Base-by-base conservation (phyloP, 805 yeast genomes). In the Sugiyamaella americana region DNA sequence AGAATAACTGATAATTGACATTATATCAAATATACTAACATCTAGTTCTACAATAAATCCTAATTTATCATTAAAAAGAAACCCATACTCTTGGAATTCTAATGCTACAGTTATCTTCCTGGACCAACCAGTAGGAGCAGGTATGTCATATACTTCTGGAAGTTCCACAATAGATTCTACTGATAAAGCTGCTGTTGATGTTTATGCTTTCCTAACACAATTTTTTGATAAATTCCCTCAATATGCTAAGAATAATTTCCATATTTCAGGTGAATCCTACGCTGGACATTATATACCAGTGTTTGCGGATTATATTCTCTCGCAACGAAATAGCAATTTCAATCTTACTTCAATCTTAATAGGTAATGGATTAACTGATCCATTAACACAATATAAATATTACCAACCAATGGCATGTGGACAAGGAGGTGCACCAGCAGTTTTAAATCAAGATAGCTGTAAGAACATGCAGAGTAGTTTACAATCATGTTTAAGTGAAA, bases 361-460 rank as follows among this genome's bases (percentile, higher is more conserved):
- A 59, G 98, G 98, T 52, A 89, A 89, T 63, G 97, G 98, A 44
- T 77, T 89, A 56, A 87, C 95, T 30, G 95, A 87, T 64, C 84
- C 95, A 2, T 70, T 83, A 49, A 74, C 76, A 39, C 96, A 88
- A 71, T 81, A 83, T 60, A 75, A 76, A 49, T 80, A 80, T 65
- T 88, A 87, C 62, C 79, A 83, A 64, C 95, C 94, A 53, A 89
- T 91, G 97, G 95, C 95, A 3, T 91, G 98, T 67, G 89, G 95
- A 43, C 63, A 76, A 53, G 94, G 95, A 51, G 95, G 95, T 2
- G 74, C 76, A 56, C 77, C 78, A 19, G 70, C 87, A n/a, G 84
- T 84, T 3, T 68, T 86, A 52, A 68, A 73, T 11, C 80, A 79
- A n/a, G 79, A 76, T 45, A 79, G 78, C 51, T 87, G 96, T 69